A percentile compares a stretch with the other conserved stretches of the same genome.
Evolutionary conservation across 495 filamentous ascomycete species (phyloP).

Genomic region (Margaritispora aquatica): DNA sequence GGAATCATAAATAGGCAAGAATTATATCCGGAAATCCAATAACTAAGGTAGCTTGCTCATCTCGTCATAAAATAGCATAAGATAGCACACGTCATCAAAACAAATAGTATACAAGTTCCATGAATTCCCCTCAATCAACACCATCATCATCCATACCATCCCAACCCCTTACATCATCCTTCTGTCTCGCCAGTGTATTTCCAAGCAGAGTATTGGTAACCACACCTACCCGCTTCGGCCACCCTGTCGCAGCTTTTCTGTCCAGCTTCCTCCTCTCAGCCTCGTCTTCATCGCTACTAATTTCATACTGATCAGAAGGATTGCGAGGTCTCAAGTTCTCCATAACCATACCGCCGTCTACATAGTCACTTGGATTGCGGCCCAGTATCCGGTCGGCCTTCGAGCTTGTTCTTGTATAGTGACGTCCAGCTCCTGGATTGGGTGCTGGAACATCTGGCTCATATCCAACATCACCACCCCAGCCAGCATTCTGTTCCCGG

Average conservation of each 20-base stretch:
- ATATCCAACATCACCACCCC: slow-evolving; percentile 34
- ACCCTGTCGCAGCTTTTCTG: slow-evolving; percentile 14
- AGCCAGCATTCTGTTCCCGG: slow-evolving; percentile 48
- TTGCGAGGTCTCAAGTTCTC: slow-evolving; percentile 21
- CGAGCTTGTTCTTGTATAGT: slow-evolving; percentile 19
- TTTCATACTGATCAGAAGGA: slow-evolving; percentile 15
- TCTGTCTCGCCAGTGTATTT: slow-evolving; percentile 22
- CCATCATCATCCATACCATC: slow-evolving; percentile 20
- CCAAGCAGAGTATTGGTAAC: slow-evolving; percentile 23
- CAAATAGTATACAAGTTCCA: neutral
- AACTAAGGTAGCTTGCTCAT: neutral
- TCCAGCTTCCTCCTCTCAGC: slow-evolving; percentile 18
- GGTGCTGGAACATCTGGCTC: slow-evolving; percentile 2
- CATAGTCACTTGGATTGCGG: slow-evolving; percentile 25
- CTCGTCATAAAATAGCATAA: neutral
- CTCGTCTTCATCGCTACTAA: slow-evolving; percentile 26
- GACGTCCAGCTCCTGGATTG: slow-evolving; percentile 22
- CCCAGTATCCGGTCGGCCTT: slow-evolving; percentile 34
- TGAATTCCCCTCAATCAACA: slow-evolving; percentile 14
- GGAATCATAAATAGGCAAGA: no score
- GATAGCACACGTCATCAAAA: neutral
- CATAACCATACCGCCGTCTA: slow-evolving; percentile 27
- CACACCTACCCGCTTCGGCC: slow-evolving; percentile 22
- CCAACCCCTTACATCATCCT: slow-evolving; percentile 22
- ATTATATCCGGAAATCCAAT: no score